Evolutionary conservation across 768 basidiomycete species (phyloP).

Genomic region (Leccinum ochraceum): DNA sequence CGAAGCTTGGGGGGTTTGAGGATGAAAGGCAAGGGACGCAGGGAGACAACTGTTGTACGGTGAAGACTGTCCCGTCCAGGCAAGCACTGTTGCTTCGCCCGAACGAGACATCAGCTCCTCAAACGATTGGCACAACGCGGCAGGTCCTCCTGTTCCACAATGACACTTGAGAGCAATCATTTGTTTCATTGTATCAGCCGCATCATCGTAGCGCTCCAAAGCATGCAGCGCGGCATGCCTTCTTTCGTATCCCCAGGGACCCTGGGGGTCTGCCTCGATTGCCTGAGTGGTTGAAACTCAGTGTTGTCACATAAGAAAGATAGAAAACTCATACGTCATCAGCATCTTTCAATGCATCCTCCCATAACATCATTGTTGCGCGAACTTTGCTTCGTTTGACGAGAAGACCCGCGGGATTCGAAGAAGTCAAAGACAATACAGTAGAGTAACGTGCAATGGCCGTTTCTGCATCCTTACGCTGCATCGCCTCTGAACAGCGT

Average conservation of each 20-base stretch:
- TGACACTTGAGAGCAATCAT: background rate
- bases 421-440: background rate
- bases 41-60: slow-evolving; percentile 19
- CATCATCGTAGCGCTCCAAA: slow-evolving; percentile 3
- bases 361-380: background rate
- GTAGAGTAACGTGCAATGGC: slow-evolving; percentile 2
- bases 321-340: background rate
- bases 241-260: slow-evolving; percentile 1
- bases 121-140: background rate
- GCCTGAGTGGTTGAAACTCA: background rate
- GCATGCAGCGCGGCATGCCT: slow-evolving; percentile 3
- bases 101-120: slow-evolving; percentile 8
- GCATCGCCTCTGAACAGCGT: slow-evolving; percentile 72
- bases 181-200: background rate
- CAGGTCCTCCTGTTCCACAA: background rate
- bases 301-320: background rate
- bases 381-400: slow-evolving; percentile 11
- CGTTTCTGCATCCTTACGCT: background rate
- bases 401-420: background rate
- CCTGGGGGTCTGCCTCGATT: background rate
- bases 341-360: slow-evolving; percentile 12
- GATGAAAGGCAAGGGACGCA: background rate
- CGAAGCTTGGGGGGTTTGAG: background rate
- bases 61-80: slow-evolving; percentile 14
- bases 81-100: background rate